Evolutionary conservation across 345 rosid genomes (phyloP).

Genomic region (Camelina laxa): DNA sequence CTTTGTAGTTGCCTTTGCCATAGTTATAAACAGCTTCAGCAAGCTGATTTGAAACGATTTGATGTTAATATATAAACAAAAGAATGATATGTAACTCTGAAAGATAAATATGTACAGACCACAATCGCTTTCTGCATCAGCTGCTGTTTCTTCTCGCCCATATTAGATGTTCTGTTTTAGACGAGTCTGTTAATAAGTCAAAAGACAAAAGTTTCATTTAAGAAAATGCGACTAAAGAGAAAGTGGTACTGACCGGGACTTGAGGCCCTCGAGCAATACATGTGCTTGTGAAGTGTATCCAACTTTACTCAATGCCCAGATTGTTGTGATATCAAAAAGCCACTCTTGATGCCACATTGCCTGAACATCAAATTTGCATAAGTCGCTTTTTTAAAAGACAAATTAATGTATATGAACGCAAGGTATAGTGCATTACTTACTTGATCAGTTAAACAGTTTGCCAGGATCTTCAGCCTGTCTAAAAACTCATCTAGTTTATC

Average conservation of each 20-base stretch:
- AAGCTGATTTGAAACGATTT: slow-evolving; percentile 50
- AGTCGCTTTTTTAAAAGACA: background rate
- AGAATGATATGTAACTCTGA: background rate
- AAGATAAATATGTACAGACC: slow-evolving; percentile 52
- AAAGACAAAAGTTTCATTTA: slow-evolving; percentile 13
- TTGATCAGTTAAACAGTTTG: slow-evolving; percentile 52
- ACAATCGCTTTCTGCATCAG: slow-evolving; percentile 59
- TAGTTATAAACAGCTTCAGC: slow-evolving; percentile 71
- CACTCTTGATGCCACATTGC: slow-evolving; percentile 71
- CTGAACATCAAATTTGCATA: slow-evolving; percentile 43
- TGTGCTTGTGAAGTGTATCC: slow-evolving; percentile 64
- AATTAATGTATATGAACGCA: background rate
- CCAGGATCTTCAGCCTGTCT: slow-evolving; percentile 57
- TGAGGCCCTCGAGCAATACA: slow-evolving; percentile 66
- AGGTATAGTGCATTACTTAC: slow-evolving; percentile 47
- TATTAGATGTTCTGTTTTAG: slow-evolving; percentile 48
- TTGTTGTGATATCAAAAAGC: slow-evolving; percentile 71
- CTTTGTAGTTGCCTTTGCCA: slow-evolving; percentile 56
- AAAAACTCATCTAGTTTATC: slow-evolving; percentile 51
- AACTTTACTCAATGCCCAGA: slow-evolving; percentile 72
- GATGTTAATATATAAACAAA: background rate
- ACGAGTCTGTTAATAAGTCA: slow-evolving; percentile 9
- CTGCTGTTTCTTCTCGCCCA: slow-evolving; percentile 73
- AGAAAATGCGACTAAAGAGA: background rate
- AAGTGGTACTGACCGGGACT: slow-evolving; percentile 52